Base-by-base conservation (phyloP, 805 yeast species). In the Barnettozyma vustinii region DNA sequence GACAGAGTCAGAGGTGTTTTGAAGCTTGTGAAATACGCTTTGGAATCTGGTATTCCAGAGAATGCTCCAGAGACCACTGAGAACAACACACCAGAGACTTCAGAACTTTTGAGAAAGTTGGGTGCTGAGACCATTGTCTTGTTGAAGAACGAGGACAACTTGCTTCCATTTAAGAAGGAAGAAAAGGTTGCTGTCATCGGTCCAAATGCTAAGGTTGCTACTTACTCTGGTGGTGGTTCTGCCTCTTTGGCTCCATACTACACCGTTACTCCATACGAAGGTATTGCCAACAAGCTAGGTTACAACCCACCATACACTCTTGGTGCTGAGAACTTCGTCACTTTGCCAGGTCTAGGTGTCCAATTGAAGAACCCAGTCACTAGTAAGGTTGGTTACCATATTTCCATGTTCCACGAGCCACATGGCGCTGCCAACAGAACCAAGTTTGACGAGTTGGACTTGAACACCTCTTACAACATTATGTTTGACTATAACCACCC, bases 151-250 rank as follows among this genome's bases (percentile, higher is more conserved):
- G 80, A 79, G 16, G 54, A 63, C 39, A 52, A 57, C 25, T 50
- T 75, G 4, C 63, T 79, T 49, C 87, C 87, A 1, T 66, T 81
- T 43, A 57, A 66, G 37, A 73, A 69, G 53, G 49, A 56, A 7
- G 71, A 70, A 42, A 68, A 59, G 10, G 67, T 73, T 32, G 77
- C 79, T 1, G 74, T 81, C 18, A 76, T 81, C 56, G 87, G 87
- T 3, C 84, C 84, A 35, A 78, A 76, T 52, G 84, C 79, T 25
- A 76, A 70, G 53, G 62, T 59, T 42, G 67, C 79, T 7, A 71
- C 74, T 37, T 75, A 69, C 52, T 74, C 79, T 21, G 85, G 86
- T 50, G 86, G 86, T 53, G 86, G 86, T 8, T 79, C 84, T 19
- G 83, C 84, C 35, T 67, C 79, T 10, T 63, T 77, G 53, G 62